Conservation (phyloP, 163 green algal genomes). For the Scenedesmus sp. region DNA sequence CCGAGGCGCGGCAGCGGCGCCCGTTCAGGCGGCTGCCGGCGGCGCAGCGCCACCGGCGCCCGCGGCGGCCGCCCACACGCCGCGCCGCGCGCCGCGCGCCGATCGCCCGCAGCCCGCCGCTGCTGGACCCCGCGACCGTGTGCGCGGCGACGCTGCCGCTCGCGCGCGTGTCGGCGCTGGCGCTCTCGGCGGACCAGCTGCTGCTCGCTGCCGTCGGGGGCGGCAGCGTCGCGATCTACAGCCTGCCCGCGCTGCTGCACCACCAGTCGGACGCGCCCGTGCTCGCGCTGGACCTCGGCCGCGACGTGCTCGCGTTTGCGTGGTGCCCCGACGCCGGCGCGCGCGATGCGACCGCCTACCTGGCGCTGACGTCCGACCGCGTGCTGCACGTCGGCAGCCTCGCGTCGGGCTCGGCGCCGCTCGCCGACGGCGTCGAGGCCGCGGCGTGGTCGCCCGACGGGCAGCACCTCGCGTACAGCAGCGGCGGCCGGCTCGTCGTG, state of each 20-base stretch:
- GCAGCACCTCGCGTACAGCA: conserved; percentile 41
- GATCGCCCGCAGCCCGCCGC: conserved; percentile 14
- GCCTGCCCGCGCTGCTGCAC: conserved; percentile 40
- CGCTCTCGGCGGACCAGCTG: conserved; percentile 39
- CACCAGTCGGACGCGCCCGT: conserved; percentile 30
- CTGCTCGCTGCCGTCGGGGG: conserved; percentile 28
- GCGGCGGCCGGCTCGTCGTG: conserved; percentile 22
- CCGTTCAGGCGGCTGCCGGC: too few relatives aligned
- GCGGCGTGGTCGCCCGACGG: conserved; percentile 39
- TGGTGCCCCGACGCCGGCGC: conserved; percentile 33
- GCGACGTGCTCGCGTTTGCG: conserved; percentile 13
- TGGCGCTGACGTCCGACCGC: conserved; percentile 16
- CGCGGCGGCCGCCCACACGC: too few relatives aligned
- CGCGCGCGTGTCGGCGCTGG: conserved; percentile 1
- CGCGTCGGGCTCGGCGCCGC: background rate
- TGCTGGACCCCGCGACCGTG: conserved; percentile 31
- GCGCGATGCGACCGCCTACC: conserved; percentile 12
- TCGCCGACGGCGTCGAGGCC: conserved; percentile 36
- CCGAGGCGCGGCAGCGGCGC: too few relatives aligned
- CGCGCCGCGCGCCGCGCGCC: too few relatives aligned
- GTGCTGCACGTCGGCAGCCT: conserved; percentile 29
- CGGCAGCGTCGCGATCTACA: conserved; percentile 8
- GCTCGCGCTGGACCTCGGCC: conserved; percentile 10
- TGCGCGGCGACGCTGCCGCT: conserved; percentile 23
- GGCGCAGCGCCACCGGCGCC: too few relatives aligned